A percentile compares a stretch with the other conserved stretches of the same genome.
Evolutionary conservation across 2,329 filamentous ascomycete genomes (phyloP).

Genomic region (Hirsutella thompsonii): DNA sequence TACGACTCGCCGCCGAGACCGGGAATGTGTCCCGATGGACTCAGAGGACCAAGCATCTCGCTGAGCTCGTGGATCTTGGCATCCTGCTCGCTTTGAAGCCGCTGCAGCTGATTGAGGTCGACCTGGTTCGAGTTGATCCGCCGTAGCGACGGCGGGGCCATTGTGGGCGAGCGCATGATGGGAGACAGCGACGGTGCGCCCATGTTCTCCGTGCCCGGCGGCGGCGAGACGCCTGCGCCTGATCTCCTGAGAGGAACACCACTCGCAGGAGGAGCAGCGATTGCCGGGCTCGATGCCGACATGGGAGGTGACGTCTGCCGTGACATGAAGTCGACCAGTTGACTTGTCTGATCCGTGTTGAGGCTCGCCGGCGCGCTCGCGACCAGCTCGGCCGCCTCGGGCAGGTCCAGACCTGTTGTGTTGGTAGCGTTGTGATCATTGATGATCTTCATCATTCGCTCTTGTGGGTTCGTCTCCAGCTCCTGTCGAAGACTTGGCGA

Average conservation of each 20-base stretch:
- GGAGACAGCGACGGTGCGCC: slow-evolving; percentile 32
- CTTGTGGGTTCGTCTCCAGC: slow-evolving; percentile 43
- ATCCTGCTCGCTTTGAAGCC: slow-evolving; percentile 68
- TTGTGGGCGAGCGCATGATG: slow-evolving; percentile 28
- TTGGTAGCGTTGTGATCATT: slow-evolving; percentile 48
- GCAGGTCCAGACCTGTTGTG: slow-evolving; percentile 34
- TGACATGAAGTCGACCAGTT: slow-evolving; percentile 49
- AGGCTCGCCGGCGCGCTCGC: slow-evolving; percentile 41
- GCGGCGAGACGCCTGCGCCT: slow-evolving; percentile 5
- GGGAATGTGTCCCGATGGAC: slow-evolving; percentile 66
- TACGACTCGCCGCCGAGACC: slow-evolving; percentile 41
- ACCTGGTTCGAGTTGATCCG: slow-evolving; percentile 56
- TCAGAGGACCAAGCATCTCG: slow-evolving; percentile 63
- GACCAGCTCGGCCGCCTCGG: slow-evolving; percentile 35
- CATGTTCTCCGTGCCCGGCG: slow-evolving; percentile 11
- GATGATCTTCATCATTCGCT: slow-evolving; percentile 53
- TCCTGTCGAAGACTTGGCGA: slow-evolving; percentile 41
- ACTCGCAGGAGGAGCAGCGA: slow-evolving; percentile 1
- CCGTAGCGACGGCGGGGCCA: slow-evolving; percentile 38
- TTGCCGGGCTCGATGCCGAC: slow-evolving; percentile 9
- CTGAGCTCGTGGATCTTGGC: slow-evolving; percentile 64
- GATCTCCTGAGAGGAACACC: not conserved
- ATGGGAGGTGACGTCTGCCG: slow-evolving; percentile 19
- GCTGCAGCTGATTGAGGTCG: slow-evolving; percentile 67
- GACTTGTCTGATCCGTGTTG: slow-evolving; percentile 42